phyloP scores from a whole-genome alignment of 345 rosid species.

The Eucalyptus coolabah region DNA sequence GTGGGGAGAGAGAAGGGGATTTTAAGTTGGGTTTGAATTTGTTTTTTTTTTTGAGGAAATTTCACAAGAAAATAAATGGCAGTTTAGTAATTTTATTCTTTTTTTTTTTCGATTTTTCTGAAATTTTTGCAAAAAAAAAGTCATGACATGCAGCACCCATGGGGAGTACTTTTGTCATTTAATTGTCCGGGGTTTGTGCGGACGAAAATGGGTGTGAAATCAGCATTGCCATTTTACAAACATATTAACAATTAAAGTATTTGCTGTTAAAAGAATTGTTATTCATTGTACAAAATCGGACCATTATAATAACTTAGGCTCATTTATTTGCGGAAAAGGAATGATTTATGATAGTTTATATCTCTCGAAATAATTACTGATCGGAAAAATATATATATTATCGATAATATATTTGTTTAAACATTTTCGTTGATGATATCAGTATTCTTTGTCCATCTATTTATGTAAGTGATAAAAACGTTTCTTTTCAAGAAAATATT shows the following conservation, averaged over 20 bases:
- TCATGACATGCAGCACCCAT: background rate
- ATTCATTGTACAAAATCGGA: background rate
- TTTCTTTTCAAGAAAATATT: background rate
- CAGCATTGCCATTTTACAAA: background rate
- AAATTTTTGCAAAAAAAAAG: background rate
- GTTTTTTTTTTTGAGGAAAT: background rate
- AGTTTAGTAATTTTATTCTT: background rate
- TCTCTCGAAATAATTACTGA: background rate
- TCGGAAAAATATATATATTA: background rate
- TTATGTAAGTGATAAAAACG: background rate
- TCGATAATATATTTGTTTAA: too few species aligned
- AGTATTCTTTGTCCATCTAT: background rate
- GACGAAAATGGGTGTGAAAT: background rate
- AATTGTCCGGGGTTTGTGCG: background rate
- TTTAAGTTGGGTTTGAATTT: background rate
- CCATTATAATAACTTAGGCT: background rate
- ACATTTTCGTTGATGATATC: background rate
- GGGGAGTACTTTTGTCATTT: background rate
- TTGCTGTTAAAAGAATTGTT: background rate
- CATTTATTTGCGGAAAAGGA: fast-evolving
- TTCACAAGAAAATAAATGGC: background rate
- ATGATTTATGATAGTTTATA: fast-evolving
- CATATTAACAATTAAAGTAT: background rate
- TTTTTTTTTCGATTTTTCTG: background rate
- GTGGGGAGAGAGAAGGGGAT: background rate